These are phyloP conservation scores for Phycomyces blakesleeanus DNA, from an alignment of 192 early-diverging fungal genomes.

Conservation along the genomic window DNA sequence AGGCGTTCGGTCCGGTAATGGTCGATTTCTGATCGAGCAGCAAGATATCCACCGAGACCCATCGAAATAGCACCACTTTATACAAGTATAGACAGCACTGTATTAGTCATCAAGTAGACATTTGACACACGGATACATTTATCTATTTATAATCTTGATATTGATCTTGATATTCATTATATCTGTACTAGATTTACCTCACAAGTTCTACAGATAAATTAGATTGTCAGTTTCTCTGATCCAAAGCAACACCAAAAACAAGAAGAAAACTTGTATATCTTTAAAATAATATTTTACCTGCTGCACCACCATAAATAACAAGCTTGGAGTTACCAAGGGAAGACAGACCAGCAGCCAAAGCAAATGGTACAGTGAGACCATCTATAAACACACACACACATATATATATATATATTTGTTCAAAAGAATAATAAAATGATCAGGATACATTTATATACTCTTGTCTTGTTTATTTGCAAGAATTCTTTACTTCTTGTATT, in stretches of 20 bases:
- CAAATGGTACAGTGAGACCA: constrained; percentile 60
- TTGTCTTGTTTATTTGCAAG: too few relatives aligned
- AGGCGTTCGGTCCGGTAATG: constrained; percentile 58
- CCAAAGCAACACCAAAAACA: background rate
- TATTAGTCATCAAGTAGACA: too few relatives aligned
- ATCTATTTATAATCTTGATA: background rate
- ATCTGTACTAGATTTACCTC: constrained; percentile 8
- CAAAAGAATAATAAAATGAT: too few relatives aligned
- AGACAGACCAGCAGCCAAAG: constrained; percentile 59
- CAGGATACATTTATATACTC: too few relatives aligned
- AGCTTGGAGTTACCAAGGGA: constrained; percentile 46
- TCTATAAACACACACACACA: constrained; percentile 17
- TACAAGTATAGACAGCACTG: background rate
- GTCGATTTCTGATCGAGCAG: constrained; percentile 56
- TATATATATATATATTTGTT: background rate
- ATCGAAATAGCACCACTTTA: constrained; percentile 58
- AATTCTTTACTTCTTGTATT: too few relatives aligned
- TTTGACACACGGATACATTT: too few relatives aligned
- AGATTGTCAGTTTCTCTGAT: background rate
- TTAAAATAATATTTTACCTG: constrained; percentile 32
- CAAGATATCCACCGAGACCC: constrained; percentile 63
- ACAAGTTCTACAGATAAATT: constrained; percentile 15
- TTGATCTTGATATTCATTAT: background rate
- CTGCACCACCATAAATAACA: constrained; percentile 58
- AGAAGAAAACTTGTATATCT: background rate